Percentiles rank a stretch among this genome's conserved stretches.
Evolutionary conservation across 345 rosid species (phyloP).

Genomic region (Eucalyptus sp.): DNA sequence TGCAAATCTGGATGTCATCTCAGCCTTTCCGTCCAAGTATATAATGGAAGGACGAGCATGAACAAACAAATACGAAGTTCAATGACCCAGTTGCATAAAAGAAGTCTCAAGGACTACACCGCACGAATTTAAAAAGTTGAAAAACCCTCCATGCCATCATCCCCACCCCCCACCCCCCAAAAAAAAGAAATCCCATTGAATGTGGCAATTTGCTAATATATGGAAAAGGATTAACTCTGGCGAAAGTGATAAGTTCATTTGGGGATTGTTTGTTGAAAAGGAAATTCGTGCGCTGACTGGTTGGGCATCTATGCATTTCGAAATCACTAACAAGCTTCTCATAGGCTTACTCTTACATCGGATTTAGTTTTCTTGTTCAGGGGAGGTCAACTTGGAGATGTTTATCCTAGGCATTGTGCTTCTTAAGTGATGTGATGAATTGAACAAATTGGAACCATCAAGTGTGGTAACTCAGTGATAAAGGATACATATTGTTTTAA

Average conservation of each 20-base stretch:
- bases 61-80: not conserved
- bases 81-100: not conserved
- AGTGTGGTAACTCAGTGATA: not conserved
- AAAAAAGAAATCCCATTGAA: not conserved
- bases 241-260: not conserved
- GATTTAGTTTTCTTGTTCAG: not conserved
- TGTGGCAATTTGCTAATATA: not conserved
- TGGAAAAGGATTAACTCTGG: not conserved
- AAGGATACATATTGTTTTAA: too few species aligned
- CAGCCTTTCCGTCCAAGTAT: not conserved
- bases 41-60: not conserved
- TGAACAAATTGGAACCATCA: not conserved
- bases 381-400: not conserved
- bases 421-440: not conserved
- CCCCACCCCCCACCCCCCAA: rapidly evolving
- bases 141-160: not conserved
- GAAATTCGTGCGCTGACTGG: not conserved
- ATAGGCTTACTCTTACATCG: not conserved
- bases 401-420: not conserved
- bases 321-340: not conserved
- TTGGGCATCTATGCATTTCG: not conserved
- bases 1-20: not conserved
- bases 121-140: too few species aligned
- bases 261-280: not conserved
- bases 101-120: not conserved